Conservation (phyloP, 352 stramenopile species). For the Phytophthora ohioensis region DNA sequence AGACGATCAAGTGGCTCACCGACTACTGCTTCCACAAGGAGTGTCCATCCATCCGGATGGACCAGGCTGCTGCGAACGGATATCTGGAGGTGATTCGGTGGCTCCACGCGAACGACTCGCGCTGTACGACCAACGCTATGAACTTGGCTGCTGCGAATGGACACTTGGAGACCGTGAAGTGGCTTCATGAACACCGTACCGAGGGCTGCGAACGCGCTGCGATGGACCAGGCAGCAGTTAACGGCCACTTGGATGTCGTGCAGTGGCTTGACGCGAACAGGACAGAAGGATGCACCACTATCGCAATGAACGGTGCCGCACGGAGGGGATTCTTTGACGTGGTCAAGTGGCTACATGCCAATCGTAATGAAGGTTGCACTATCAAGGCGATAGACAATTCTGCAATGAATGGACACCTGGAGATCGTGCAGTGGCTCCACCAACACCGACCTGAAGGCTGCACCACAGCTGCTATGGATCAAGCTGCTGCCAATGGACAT, state of each 20-base stretch:
- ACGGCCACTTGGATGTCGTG: constrained; percentile 37
- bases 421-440: constrained; percentile 44
- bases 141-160: constrained; percentile 37
- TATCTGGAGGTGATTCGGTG: constrained; percentile 38
- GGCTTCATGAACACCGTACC: constrained; percentile 31
- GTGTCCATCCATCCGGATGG: constrained; percentile 41
- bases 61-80: constrained; percentile 53
- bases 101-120: constrained; percentile 33
- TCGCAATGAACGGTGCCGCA: constrained; percentile 33
- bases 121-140: constrained; percentile 40
- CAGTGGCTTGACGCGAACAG: constrained; percentile 34
- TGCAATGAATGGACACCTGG: constrained; percentile 36
- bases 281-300: constrained; percentile 33
- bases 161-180: constrained; percentile 30
- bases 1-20: constrained; percentile 50
- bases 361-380: constrained; percentile 34
- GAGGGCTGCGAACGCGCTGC: constrained; percentile 37
- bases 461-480: constrained; percentile 30
- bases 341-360: constrained; percentile 30
- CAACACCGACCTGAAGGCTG: constrained; percentile 28
- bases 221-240: constrained; percentile 36
- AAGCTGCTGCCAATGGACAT: constrained; percentile 47
- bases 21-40: constrained; percentile 36
- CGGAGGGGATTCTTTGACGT: constrained; percentile 36
- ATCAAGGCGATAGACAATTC: constrained; percentile 41